These are phyloP conservation scores for Panaeolus papilionaceus DNA, from an alignment of 768 basidiomycete genomes.

Conservation along the genomic window DNA sequence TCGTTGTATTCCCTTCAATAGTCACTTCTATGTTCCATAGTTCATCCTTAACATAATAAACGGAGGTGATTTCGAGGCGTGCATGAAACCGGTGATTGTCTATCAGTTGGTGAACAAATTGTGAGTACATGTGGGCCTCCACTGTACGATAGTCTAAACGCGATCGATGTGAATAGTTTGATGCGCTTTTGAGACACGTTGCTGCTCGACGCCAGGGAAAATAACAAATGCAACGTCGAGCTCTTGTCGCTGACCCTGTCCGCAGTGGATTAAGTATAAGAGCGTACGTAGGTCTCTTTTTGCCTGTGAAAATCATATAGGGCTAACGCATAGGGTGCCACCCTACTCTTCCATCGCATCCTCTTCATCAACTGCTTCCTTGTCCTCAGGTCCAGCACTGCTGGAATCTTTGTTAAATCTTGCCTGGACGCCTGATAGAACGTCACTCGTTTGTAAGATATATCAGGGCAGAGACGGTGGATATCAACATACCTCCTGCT, in stretches of 20 bases:
- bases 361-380: conserved; percentile 37
- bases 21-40: too few relatives aligned
- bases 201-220: not conserved
- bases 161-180: not conserved
- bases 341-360: conserved; percentile 74
- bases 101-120: too few relatives aligned
- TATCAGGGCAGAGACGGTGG: conserved; percentile 17
- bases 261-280: not conserved
- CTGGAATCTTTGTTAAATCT: conserved; percentile 41
- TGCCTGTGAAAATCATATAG: not conserved
- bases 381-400: conserved; percentile 36
- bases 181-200: not conserved
- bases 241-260: not conserved
- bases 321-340: conserved; percentile 17
- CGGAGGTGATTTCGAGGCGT: too few relatives aligned
- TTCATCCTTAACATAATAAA: too few relatives aligned
- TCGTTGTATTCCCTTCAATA: too few relatives aligned
- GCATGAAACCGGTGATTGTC: too few relatives aligned
- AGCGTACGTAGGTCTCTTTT: not conserved
- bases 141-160: not conserved
- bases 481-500: conserved; percentile 64
- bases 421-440: conserved; percentile 57
- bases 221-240: not conserved
- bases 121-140: too few relatives aligned
- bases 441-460: conserved; percentile 12